Conservation (phyloP, 208 protist species). For the Herpetomonas tarakana region DNA sequence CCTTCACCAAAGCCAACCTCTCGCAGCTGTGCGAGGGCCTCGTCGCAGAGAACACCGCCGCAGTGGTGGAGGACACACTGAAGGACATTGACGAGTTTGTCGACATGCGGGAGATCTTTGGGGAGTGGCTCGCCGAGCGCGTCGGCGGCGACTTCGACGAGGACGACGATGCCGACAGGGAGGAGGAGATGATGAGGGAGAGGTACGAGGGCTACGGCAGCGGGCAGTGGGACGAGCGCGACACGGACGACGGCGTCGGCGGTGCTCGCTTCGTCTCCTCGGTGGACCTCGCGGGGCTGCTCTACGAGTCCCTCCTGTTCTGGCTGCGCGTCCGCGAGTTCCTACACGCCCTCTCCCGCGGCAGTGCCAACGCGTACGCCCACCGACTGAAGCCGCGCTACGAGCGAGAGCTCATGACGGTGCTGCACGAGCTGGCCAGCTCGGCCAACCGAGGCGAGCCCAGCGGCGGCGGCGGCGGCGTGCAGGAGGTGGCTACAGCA, state of each 20-base stretch:
- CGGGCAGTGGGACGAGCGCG: not conserved
- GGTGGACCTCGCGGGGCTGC: constrained; percentile 22
- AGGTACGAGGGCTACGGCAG: no score
- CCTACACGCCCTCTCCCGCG: constrained; percentile 54
- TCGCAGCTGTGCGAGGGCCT: constrained; percentile 72
- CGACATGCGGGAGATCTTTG: constrained; percentile 43
- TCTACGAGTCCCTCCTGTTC: constrained; percentile 56
- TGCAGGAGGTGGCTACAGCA: not conserved
- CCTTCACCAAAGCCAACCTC: constrained; percentile 28
- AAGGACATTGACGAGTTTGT: constrained; percentile 73
- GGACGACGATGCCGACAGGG: constrained; percentile 25
- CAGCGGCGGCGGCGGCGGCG: not conserved
- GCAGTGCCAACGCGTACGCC: constrained; percentile 53
- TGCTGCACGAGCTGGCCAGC: constrained; percentile 42
- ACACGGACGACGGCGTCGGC: constrained; percentile 20
- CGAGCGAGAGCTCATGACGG: constrained; percentile 62
- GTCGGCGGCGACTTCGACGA: constrained; percentile 8
- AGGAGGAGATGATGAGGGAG: constrained; percentile 7
- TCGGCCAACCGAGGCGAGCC: not conserved
- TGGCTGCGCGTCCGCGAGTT: constrained; percentile 74
- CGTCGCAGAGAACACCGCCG: constrained; percentile 69
- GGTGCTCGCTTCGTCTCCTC: not conserved
- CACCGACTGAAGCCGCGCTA: constrained; percentile 64
- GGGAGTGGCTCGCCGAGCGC: constrained; percentile 26
- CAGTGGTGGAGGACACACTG: constrained; percentile 56